phyloP scores from a whole-genome alignment of 805 yeast genomes.

The Barnettozyma botsteinii region DNA sequence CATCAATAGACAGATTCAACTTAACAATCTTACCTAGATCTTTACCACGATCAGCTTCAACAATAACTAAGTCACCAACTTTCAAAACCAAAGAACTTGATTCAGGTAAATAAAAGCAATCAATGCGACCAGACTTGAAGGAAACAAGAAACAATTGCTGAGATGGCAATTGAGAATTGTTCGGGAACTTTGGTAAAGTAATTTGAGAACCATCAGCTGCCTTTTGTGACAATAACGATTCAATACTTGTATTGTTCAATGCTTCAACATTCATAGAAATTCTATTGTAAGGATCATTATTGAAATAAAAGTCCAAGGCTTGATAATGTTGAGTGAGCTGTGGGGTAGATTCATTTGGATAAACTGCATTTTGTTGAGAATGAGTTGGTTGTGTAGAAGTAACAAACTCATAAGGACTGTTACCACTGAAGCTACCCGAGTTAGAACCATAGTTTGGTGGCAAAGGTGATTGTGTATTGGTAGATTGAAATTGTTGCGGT shows the following conservation, averaged over 20 bases:
- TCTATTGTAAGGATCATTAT: conserved; percentile 20
- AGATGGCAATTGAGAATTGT: conserved; percentile 20
- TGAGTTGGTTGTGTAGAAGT: neutral
- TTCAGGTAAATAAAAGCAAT: conserved; percentile 61
- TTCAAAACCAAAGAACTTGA: conserved; percentile 32
- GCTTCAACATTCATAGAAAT: conserved; percentile 17
- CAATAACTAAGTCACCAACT: conserved; percentile 63
- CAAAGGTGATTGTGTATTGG: neutral
- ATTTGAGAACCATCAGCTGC: conserved; percentile 5
- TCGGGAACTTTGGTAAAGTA: conserved; percentile 19
- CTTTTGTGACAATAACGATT: conserved; percentile 11
- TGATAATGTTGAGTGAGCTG: conserved; percentile 16
- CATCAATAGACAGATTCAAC: conserved; percentile 55
- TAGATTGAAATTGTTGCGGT: conserved; percentile 3
- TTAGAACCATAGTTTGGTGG: neutral
- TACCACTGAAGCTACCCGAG: neutral
- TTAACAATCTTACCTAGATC: conserved; percentile 73
- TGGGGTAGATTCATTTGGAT: conserved; percentile 16
- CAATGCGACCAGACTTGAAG: conserved; percentile 75
- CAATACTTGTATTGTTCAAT: conserved; percentile 5
- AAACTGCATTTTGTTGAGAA: neutral
- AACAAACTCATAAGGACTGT: no score
- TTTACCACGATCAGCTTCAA: conserved; percentile 81
- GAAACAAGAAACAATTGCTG: conserved; percentile 53
- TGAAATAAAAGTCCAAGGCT: conserved; percentile 21